phyloP scores from a whole-genome alignment of 805 yeast species.

The Starmerella stellata region DNA sequence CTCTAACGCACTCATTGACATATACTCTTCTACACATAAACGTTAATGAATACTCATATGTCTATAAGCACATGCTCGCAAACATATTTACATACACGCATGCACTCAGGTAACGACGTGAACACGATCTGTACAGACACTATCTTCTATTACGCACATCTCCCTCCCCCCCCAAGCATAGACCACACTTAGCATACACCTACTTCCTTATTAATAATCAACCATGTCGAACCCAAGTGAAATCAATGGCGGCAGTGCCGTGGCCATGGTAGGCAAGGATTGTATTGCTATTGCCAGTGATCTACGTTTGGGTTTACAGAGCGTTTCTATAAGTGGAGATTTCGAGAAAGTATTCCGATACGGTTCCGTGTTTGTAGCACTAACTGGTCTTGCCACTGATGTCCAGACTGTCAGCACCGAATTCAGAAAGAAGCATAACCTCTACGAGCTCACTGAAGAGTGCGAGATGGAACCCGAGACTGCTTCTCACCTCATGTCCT shows the following conservation, averaged over 20 bases:
- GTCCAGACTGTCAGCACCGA: slow-evolving; percentile 65
- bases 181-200: too few relatives aligned
- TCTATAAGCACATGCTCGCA: too few relatives aligned
- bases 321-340: slow-evolving; percentile 76
- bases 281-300: slow-evolving; percentile 97
- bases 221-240: slow-evolving; percentile 25
- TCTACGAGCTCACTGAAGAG: slow-evolving; percentile 82
- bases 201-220: too few relatives aligned
- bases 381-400: slow-evolving; percentile 91
- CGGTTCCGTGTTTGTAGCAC: slow-evolving; percentile 63
- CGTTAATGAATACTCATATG: too few relatives aligned
- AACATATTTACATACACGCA: too few relatives aligned
- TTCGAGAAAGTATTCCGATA: slow-evolving; percentile 82
- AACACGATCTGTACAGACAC: too few relatives aligned
- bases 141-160: too few relatives aligned
- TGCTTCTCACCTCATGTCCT: slow-evolving; percentile 78
- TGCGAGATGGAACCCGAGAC: slow-evolving; percentile 82
- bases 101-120: too few relatives aligned
- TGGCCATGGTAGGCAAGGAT: slow-evolving; percentile 96
- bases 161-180: too few relatives aligned
- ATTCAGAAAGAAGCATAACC: slow-evolving; percentile 67
- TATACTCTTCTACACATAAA: too few relatives aligned
- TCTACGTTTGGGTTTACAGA: slow-evolving; percentile 81
- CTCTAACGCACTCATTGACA: too few relatives aligned
- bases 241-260: slow-evolving; percentile 68